Evolutionary conservation across 306 rosid genomes (phyloP).

Genomic region (Vigna unguiculata): DNA sequence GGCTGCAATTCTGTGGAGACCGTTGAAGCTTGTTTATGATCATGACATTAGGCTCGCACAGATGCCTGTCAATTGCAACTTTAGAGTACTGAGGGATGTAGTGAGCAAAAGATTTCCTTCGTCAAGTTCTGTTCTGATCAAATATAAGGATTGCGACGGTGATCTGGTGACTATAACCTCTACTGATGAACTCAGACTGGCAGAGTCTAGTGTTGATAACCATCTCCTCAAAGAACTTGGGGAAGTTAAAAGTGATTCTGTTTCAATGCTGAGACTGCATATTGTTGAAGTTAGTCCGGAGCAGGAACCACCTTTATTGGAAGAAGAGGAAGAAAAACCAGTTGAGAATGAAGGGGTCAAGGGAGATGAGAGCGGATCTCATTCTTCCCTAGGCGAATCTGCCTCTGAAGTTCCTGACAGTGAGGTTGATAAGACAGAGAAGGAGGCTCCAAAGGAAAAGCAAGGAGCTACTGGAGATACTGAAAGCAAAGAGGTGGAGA

Average conservation of each 20-base stretch:
- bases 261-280: slow-evolving; percentile 83
- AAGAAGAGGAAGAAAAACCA: slow-evolving; percentile 91
- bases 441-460: slow-evolving; percentile 73
- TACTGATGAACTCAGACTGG: slow-evolving; percentile 83
- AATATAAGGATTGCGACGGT: slow-evolving; percentile 88
- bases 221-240: slow-evolving; percentile 60
- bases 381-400: slow-evolving; percentile 74
- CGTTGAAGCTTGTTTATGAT: slow-evolving; percentile 64
- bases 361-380: slow-evolving; percentile 79
- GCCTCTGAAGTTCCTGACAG: slow-evolving; percentile 61
- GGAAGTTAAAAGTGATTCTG: slow-evolving; percentile 60
- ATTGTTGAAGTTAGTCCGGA: slow-evolving; percentile 92
- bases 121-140: slow-evolving; percentile 83
- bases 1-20: slow-evolving; percentile 64
- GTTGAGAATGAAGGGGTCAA: slow-evolving; percentile 62
- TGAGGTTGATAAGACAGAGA: slow-evolving; percentile 62
- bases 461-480: slow-evolving; percentile 61
- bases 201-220: slow-evolving; percentile 80
- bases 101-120: slow-evolving; percentile 89
- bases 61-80: slow-evolving; percentile 70
- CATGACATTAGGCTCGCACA: slow-evolving; percentile 95
- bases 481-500: slow-evolving; percentile 91
- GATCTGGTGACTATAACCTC: slow-evolving; percentile 95
- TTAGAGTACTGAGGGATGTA: slow-evolving; percentile 67
- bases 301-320: slow-evolving; percentile 90